These are phyloP conservation scores for Penicillium italicum DNA, from an alignment of 2,329 filamentous ascomycete genomes.

Conservation along the genomic window DNA sequence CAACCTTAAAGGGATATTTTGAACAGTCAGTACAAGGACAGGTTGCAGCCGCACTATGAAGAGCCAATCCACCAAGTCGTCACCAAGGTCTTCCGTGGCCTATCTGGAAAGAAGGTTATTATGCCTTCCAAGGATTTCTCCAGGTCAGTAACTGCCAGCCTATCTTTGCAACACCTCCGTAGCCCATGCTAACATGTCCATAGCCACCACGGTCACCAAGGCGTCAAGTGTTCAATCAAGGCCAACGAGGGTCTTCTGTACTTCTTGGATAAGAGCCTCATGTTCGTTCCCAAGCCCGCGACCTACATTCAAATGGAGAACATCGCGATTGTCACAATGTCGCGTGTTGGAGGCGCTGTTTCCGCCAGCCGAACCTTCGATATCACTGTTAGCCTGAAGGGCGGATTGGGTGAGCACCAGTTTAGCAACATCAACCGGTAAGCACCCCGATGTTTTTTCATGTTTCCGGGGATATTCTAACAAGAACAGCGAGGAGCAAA, in stretches of 20 bases:
- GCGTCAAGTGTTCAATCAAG: slow-evolving; percentile 99
- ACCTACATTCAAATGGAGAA: slow-evolving; percentile 97
- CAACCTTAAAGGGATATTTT: slow-evolving; percentile 59
- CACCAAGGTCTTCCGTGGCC: slow-evolving; percentile 88
- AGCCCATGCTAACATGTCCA: not conserved
- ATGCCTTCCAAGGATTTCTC: slow-evolving; percentile 91
- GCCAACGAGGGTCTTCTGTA: slow-evolving; percentile 97
- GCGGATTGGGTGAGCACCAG: slow-evolving; percentile 79
- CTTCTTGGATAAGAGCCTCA: slow-evolving; percentile 95
- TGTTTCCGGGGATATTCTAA: slow-evolving; percentile 17
- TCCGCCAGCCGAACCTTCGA: slow-evolving; percentile 95
- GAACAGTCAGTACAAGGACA: slow-evolving; percentile 82
- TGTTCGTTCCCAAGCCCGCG: slow-evolving; percentile 97
- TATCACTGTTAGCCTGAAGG: slow-evolving; percentile 89
- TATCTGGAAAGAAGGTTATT: slow-evolving; percentile 92
- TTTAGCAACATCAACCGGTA: slow-evolving; percentile 98
- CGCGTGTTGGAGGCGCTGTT: slow-evolving; percentile 87
- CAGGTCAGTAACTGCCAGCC: slow-evolving; percentile 47
- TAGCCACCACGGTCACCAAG: slow-evolving; percentile 82
- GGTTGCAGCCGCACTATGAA: slow-evolving; percentile 84
- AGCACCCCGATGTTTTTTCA: slow-evolving; percentile 12
- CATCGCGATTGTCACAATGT: slow-evolving; percentile 87
- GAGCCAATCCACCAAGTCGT: slow-evolving; percentile 90
- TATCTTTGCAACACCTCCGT: not conserved
- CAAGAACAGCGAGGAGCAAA: slow-evolving; percentile 71